These are phyloP conservation scores for Pittosporum tobira DNA, from an alignment of 129 eudicot species.

Conservation along the genomic window DNA sequence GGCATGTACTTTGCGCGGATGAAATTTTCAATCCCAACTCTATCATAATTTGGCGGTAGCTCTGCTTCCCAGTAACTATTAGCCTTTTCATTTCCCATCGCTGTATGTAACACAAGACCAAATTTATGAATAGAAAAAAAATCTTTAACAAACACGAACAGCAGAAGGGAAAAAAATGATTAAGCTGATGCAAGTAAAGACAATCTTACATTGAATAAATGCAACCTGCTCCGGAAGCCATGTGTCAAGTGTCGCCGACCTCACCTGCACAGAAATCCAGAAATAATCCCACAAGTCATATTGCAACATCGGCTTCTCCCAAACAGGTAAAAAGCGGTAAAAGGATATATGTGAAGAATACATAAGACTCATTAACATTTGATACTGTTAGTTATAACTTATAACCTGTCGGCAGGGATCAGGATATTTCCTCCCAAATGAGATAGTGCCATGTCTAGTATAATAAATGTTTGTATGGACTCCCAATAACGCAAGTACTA, in stretches of 20 bases:
- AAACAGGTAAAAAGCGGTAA: no score
- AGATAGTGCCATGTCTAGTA: no score
- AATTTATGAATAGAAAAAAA: neutral
- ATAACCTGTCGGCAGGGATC: no score
- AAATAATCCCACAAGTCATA: constrained; percentile 4
- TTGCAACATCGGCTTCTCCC: neutral
- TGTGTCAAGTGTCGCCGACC: constrained; percentile 94
- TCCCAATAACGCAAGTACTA: no score
- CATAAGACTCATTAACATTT: no score
- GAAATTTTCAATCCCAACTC: constrained; percentile 95
- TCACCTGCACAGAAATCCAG: constrained; percentile 45
- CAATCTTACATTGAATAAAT: constrained; percentile 75
- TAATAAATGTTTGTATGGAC: neutral
- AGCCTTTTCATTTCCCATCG: constrained; percentile 95
- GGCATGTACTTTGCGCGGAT: constrained; percentile 88
- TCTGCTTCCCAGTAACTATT: constrained; percentile 98
- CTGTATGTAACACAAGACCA: constrained; percentile 27
- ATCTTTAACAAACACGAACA: constrained; percentile 3
- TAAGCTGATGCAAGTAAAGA: neutral
- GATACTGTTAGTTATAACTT: no score
- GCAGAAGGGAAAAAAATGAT: neutral
- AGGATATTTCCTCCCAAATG: no score
- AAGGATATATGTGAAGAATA: no score
- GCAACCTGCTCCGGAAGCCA: constrained; percentile 99
- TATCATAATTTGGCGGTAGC: constrained; percentile 82